A percentile compares a stretch with the other conserved stretches of the same genome.
These are phyloP conservation scores for Viola odorata DNA, from an alignment of 345 rosid genomes.

Conservation along the genomic window DNA sequence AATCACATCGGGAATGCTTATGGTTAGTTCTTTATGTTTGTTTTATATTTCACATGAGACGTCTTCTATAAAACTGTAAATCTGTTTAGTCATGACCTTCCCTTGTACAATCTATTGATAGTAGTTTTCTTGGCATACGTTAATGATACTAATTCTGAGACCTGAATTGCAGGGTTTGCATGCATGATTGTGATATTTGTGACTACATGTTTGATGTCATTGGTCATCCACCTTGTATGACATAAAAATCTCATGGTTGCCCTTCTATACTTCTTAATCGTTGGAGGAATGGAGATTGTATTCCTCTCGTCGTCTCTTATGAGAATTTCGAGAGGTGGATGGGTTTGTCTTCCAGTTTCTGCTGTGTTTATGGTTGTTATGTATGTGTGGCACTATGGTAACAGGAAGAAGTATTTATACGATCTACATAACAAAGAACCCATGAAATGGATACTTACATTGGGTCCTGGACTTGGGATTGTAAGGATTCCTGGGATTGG, in stretches of 20 bases:
- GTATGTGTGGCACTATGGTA: constrained; percentile 83
- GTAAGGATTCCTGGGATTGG: constrained; percentile 92
- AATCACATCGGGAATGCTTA: constrained; percentile 71
- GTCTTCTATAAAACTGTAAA: background rate
- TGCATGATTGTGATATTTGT: constrained; percentile 56
- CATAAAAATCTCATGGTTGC: constrained; percentile 43
- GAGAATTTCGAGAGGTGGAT: constrained; percentile 71
- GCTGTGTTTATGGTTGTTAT: constrained; percentile 38
- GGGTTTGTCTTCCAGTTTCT: constrained; percentile 71
- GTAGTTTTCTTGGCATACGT: no score
- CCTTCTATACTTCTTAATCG: constrained; percentile 45
- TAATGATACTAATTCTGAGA: no score
- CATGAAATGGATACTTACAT: constrained; percentile 68
- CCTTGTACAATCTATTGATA: no score
- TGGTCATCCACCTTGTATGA: constrained; percentile 73
- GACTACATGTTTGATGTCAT: constrained; percentile 66
- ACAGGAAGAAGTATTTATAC: constrained; percentile 65
- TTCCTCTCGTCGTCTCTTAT: constrained; percentile 53
- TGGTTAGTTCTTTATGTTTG: constrained; percentile 38
- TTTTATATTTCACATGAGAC: background rate
- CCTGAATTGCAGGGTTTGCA: constrained; percentile 60
- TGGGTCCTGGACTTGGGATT: constrained; percentile 84
- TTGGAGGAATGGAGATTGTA: constrained; percentile 64
- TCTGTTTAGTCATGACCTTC: background rate
- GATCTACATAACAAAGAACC: constrained; percentile 80